Conservation (phyloP, 192 early-diverging fungal species). For the Umbelopsis sp. region DNA sequence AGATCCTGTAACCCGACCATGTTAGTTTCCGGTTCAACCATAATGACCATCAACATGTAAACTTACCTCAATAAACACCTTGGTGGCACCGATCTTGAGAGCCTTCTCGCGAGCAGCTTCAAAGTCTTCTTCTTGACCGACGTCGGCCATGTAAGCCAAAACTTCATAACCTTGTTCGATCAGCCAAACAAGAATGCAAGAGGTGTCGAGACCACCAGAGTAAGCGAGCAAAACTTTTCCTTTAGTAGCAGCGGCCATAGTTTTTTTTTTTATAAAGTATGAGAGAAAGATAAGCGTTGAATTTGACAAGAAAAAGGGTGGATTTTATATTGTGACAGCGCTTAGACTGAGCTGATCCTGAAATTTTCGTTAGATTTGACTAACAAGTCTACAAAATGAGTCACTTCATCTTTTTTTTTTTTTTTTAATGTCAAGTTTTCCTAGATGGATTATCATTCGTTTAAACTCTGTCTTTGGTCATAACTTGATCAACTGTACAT, state of each 20-base stretch:
- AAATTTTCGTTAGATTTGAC: too few species aligned
- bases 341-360: too few species aligned
- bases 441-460: too few species aligned
- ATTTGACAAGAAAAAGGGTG: neutral
- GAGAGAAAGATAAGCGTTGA: neutral
- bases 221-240: conserved; percentile 93
- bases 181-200: conserved; percentile 98
- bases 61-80: conserved; percentile 90
- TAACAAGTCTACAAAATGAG: too few species aligned
- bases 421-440: too few species aligned
- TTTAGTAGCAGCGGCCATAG: conserved; percentile 66
- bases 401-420: too few species aligned
- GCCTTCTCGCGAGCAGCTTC: conserved; percentile 93
- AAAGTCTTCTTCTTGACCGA: conserved; percentile 99
- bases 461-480: too few species aligned
- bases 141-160: conserved; percentile 95
- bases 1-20: conserved; percentile 66
- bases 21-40: neutral
- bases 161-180: conserved; percentile 98
- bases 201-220: conserved; percentile 98
- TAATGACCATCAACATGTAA: neutral
- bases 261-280: conserved; percentile 22
- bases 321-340: neutral
- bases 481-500: too few species aligned
- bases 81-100: conserved; percentile 87